A percentile compares a stretch with the other conserved stretches of the same genome.
Conservation (phyloP, 306 rosid genomes). For the Acacia crassicarpa region DNA sequence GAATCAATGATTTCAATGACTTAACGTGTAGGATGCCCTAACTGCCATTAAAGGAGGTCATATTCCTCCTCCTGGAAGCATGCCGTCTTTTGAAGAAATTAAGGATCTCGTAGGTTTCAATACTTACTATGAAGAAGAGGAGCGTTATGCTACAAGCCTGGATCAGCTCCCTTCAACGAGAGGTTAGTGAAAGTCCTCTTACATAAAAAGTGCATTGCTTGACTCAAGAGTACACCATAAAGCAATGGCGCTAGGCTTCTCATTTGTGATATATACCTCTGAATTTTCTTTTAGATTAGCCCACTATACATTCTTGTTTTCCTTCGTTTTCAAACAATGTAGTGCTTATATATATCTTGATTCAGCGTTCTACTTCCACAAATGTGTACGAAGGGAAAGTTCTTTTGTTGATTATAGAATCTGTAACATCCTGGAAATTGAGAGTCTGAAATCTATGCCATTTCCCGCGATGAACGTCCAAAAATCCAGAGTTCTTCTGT, state of each 20-base stretch:
- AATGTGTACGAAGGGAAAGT: not conserved
- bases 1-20: slow-evolving; percentile 20
- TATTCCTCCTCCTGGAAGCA: slow-evolving; percentile 93
- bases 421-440: not conserved
- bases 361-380: slow-evolving; percentile 6
- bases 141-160: slow-evolving; percentile 60
- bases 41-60: slow-evolving; percentile 83
- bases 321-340: not conserved
- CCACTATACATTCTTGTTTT: slow-evolving; percentile 10
- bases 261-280: slow-evolving; percentile 10
- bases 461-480: too few relatives aligned
- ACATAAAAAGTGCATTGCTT: not conserved
- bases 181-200: slow-evolving; percentile 51
- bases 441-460: not conserved
- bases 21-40: slow-evolving; percentile 69
- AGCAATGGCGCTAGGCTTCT: slow-evolving; percentile 20
- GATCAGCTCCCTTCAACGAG: slow-evolving; percentile 48
- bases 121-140: slow-evolving; percentile 85
- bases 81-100: slow-evolving; percentile 89
- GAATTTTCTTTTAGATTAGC: not conserved
- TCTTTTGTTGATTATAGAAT: slow-evolving; percentile 17
- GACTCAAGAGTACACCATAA: too few relatives aligned
- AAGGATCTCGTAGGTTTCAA: slow-evolving; percentile 92
- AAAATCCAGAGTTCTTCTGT: too few relatives aligned
- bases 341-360: not conserved